Evolutionary conservation across 2,329 filamentous ascomycete species (phyloP).

Genomic region (Aureobasidium sp.): DNA sequence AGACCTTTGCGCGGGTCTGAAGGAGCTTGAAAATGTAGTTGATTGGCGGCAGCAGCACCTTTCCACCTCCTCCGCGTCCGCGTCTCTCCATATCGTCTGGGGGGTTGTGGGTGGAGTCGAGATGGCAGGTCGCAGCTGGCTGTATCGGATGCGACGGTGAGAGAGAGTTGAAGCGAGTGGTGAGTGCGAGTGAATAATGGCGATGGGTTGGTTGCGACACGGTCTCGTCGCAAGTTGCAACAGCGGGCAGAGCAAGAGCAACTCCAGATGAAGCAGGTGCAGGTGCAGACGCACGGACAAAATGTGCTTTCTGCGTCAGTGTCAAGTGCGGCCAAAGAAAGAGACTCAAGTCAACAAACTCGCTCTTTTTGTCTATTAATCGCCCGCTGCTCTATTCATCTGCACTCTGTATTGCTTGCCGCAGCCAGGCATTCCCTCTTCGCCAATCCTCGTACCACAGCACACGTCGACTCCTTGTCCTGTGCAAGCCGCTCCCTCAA

Average conservation of each 20-base stretch:
- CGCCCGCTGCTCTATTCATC: not conserved
- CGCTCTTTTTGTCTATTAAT: not conserved
- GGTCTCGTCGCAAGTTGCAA: not conserved
- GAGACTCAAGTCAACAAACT: not conserved
- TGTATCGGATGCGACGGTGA: not conserved
- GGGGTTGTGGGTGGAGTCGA: not conserved
- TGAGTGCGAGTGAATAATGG: not conserved
- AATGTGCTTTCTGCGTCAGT: slow-evolving; percentile 9
- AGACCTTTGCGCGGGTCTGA: slow-evolving; percentile 74
- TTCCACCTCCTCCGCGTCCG: slow-evolving; percentile 46
- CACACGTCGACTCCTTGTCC: not conserved
- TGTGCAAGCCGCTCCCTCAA: not conserved
- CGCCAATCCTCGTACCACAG: not conserved
- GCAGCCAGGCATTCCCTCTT: not conserved
- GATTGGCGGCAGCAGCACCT: slow-evolving; percentile 68
- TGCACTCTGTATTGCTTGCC: not conserved
- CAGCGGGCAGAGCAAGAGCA: not conserved
- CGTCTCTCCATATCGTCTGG: slow-evolving; percentile 46
- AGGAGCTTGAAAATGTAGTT: slow-evolving; percentile 94
- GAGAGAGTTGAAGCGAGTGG: not conserved
- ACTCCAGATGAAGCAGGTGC: not conserved
- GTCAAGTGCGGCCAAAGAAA: slow-evolving; percentile 7
- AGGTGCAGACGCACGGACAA: slow-evolving; percentile 4
- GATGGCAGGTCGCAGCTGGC: not conserved
- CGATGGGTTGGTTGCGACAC: not conserved